Base-by-base conservation (phyloP, 345 rosid genomes). In the Pistacia integerrima region DNA sequence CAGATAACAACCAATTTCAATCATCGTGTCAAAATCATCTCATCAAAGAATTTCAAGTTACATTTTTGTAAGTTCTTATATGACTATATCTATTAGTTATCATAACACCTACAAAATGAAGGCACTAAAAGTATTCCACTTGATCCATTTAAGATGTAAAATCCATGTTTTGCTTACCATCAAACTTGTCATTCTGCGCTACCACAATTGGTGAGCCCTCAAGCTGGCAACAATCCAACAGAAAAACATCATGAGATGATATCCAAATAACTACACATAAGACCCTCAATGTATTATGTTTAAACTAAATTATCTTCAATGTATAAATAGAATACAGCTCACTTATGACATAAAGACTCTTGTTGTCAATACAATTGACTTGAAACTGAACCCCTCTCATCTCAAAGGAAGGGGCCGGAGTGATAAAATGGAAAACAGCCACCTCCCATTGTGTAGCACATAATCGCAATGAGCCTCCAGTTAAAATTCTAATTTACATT, bases 141-240 rank as follows among this genome's bases (percentile, higher is more conserved):
- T 12, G 28, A 64, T 69, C 54, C 49, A 63, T 36, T 13, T 30
- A 38, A 41, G 17, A 44, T 30, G 12, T 17, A 22, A 63, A 60
- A 5, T 8, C 17, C 28, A 25, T n/a, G 10, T 18, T 18, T 36
- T 38, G 76, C 89, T 87, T 81, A 93, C 99, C 98, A 79, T 92
- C 90, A 81, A 95, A 93, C 77, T 95, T 95, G 62, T 95, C 98
- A 85, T 95, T 95, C 80, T 95, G 97, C 2, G 93, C 94, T 76
- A 82, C 94, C 52, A 95, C 92, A 56, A 90, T 83, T 0, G 99
- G 98, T 12, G 97, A 93, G 63, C 99, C 99, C 79, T 95, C 98
- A 76, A 92, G 96, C 99, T 82, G 92, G 69, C 81, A 84, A 36
- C 74, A 86, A 61, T 64, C 66, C 75, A 81, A 82, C 74, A 79